Evolutionary conservation across 345 rosid species (phyloP).

Genomic region (Brassica cretica): DNA sequence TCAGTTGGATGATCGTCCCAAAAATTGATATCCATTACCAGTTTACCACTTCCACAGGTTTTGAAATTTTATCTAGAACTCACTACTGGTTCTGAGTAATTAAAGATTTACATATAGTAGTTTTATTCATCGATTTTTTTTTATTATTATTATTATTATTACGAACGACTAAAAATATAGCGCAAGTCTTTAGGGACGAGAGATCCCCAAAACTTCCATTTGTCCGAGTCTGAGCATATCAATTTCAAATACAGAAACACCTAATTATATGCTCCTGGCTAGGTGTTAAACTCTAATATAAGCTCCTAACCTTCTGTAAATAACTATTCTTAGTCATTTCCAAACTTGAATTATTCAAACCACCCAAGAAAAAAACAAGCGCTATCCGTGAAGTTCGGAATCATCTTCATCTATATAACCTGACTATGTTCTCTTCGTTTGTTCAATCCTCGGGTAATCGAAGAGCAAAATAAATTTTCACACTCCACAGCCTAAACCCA

Average conservation of each 20-base stretch:
- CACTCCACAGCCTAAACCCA: conserved; percentile 42
- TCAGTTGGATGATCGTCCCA: conserved; percentile 44
- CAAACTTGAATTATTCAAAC: conserved; percentile 3
- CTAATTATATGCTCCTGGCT: conserved; percentile 1
- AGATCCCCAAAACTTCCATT: conserved; percentile 23
- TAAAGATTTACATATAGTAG: background rate
- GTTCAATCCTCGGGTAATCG: conserved; percentile 31
- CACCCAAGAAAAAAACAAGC: background rate
- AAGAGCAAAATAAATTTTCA: conserved; percentile 20
- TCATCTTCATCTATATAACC: conserved; percentile 30
- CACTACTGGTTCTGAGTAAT: background rate
- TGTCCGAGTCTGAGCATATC: background rate
- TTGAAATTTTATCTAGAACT: conserved; percentile 23
- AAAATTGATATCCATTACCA: conserved; percentile 61
- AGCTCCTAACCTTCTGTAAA: conserved; percentile 2
- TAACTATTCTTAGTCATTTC: conserved; percentile 24
- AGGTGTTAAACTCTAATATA: conserved; percentile 12
- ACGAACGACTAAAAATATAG: conserved; percentile 1
- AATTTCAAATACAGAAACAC: background rate
- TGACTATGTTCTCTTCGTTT: conserved; percentile 15
- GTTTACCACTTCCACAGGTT: conserved; percentile 86
- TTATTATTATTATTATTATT: background rate
- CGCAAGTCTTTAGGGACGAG: background rate
- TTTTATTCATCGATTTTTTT: background rate
- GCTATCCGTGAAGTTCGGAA: conserved; percentile 22